Conservation (phyloP, 2,329 filamentous ascomycete species). For the Huntiella moniliformis region DNA sequence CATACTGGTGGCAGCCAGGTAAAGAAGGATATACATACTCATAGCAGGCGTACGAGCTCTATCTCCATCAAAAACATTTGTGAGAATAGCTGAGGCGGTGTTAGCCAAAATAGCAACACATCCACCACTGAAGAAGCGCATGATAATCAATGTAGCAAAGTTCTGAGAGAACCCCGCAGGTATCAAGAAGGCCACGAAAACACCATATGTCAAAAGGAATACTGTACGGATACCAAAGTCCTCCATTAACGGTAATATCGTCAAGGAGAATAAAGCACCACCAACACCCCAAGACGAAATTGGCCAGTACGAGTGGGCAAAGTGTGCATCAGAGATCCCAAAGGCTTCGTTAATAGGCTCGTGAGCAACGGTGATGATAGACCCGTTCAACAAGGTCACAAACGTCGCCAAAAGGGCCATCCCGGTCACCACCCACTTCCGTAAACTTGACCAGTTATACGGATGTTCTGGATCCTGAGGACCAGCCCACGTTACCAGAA, state of each 20-base stretch:
- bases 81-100: constrained; percentile 15
- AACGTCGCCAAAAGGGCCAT: constrained; percentile 19
- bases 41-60: constrained; percentile 15
- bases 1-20: constrained; percentile 14
- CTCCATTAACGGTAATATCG: constrained; percentile 24
- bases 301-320: constrained; percentile 11
- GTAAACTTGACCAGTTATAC: constrained; percentile 43
- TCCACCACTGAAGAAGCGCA: constrained; percentile 17
- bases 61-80: constrained; percentile 16
- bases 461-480: constrained; percentile 44
- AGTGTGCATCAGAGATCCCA: constrained; percentile 12
- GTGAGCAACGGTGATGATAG: constrained; percentile 11
- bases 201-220: constrained; percentile 15
- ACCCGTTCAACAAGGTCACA: constrained; percentile 10
- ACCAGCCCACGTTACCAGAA: constrained; percentile 38
- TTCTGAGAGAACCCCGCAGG: constrained; percentile 6
- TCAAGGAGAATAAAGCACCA: constrained; percentile 22
- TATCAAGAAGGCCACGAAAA: constrained; percentile 13
- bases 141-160: constrained; percentile 12
- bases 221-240: constrained; percentile 17
- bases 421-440: constrained; percentile 20
- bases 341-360: constrained; percentile 14
- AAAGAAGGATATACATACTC: constrained; percentile 13
- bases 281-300: constrained; percentile 18
- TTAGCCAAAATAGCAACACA: constrained; percentile 16